Conservation (phyloP, 805 yeast species). For the Komagataella kurtzmanii region DNA sequence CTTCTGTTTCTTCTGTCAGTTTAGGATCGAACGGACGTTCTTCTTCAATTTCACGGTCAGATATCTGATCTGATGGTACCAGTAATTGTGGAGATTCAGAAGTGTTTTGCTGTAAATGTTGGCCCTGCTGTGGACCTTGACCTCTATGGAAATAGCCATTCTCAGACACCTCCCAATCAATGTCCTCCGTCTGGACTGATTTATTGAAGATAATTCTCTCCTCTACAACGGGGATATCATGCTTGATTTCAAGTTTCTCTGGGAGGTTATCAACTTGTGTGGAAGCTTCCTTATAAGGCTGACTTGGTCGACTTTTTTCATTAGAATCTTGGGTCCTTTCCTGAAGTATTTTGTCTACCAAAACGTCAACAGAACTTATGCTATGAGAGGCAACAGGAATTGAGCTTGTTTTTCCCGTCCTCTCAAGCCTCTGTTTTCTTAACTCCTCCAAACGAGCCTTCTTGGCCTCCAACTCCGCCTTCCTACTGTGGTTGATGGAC, state of each 20-base stretch:
- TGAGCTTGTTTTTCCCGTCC: slow-evolving; percentile 8
- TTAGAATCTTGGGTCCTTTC: neutral
- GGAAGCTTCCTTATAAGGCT: neutral
- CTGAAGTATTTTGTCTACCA: neutral
- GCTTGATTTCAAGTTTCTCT: slow-evolving; percentile 3
- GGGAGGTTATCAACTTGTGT: neutral
- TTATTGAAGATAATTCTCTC: slow-evolving; percentile 3
- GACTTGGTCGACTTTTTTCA: neutral
- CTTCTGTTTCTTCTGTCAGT: neutral
- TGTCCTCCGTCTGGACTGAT: slow-evolving; percentile 4
- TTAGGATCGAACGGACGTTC: neutral
- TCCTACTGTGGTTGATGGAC: neutral
- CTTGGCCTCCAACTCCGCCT: slow-evolving; percentile 29
- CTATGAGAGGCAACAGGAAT: neutral
- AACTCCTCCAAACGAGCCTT: slow-evolving; percentile 35
- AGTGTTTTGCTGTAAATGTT: neutral
- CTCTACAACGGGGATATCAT: slow-evolving; percentile 2
- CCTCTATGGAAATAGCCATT: neutral
- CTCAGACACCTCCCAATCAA: slow-evolving; percentile 3
- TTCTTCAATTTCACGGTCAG: neutral
- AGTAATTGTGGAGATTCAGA: neutral
- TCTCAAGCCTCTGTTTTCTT: slow-evolving; percentile 28
- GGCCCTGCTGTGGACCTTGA: neutral
- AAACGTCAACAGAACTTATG: neutral
- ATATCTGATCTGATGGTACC: neutral